Base-by-base conservation (phyloP, 2,329 filamentous ascomycete genomes). In the Eutypa lata region DNA sequence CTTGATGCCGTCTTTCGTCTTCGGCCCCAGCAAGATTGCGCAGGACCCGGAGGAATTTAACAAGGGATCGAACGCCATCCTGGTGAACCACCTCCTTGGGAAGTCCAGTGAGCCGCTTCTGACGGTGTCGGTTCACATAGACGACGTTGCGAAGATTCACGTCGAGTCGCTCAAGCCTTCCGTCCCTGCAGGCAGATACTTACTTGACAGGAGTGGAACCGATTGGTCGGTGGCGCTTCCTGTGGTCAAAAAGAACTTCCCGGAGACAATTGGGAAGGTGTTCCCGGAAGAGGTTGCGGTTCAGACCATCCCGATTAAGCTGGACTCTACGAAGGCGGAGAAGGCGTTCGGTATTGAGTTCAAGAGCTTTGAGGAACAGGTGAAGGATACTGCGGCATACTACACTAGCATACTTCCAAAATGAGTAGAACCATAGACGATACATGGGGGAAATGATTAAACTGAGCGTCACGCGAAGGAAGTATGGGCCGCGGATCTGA, bases 71-170 rank as follows among this genome's bases (percentile, higher is more conserved):
- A 53, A 53, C 44, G 28, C 46, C 26, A 21, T 47, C 21, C 19
- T 53, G 40, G 16, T 53, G 3, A 43, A 47, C n/a, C 47, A 53
- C 33, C 37, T 53, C 22, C 28, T 47, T 16, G 47, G 51, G 14
- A 21, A 31, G 31, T 14, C 40, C 13, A 33, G 3, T 21, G 26
- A 35, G n/a, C 33, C 16, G 4, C 51, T 53, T 2, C 13, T 53
- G 28, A 33, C 47, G 14, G 7, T 19, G 18, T 50, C 51, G 2
- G 47, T 47, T 26, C 51, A 53, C 35, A 53, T 53, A 26, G 42
- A 49, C 42, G 51, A 53, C 26, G 51, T 53, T 21, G 47, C 43
- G 21, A 47, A 14, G 16, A 40, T 40, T 22, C 47, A 53, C 13
- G 47, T 53, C 22, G 22, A 46, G 3, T 21, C 47, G 3, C 42